phyloP scores from a whole-genome alignment of 2,329 filamentous ascomycete species.

The Botryosphaeria dothidea region DNA sequence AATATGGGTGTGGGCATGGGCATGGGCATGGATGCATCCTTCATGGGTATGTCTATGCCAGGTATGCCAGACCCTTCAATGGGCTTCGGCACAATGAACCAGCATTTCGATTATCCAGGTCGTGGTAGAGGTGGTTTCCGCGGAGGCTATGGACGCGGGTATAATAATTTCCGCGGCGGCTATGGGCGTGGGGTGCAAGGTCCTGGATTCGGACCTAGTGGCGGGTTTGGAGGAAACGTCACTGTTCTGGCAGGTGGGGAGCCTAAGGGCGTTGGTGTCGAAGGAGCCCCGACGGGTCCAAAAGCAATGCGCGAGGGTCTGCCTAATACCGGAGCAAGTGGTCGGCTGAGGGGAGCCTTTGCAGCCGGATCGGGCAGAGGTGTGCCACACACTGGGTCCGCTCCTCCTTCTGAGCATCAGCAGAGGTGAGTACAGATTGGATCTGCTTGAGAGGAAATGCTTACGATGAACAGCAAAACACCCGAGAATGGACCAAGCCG shows the following conservation, averaged over 20 bases:
- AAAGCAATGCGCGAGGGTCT: constrained; percentile 91
- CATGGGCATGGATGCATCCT: constrained; percentile 24
- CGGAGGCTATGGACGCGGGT: constrained; percentile 39
- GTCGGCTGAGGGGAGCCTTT: constrained; percentile 45
- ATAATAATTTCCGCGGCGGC: constrained; percentile 49
- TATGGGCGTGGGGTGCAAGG: constrained; percentile 43
- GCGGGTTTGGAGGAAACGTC: constrained; percentile 32
- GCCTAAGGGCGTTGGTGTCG: constrained; percentile 58
- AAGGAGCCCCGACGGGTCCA: constrained; percentile 82
- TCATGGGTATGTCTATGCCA: constrained; percentile 34
- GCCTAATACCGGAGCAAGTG: constrained; percentile 75
- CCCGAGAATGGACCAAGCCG: constrained; percentile 40
- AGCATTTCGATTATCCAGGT: constrained; percentile 51
- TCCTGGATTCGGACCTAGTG: constrained; percentile 19
- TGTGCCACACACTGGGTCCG: not conserved
- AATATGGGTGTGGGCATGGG: constrained; percentile 16
- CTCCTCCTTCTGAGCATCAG: constrained; percentile 7
- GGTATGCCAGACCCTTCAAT: constrained; percentile 25
- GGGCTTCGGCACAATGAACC: constrained; percentile 7
- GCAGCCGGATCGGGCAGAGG: not conserved
- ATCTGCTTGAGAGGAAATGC: not conserved
- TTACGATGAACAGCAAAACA: constrained; percentile 27
- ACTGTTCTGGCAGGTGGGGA: constrained; percentile 39
- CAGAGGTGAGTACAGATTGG: constrained; percentile 5
- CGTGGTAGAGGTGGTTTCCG: constrained; percentile 60